These are phyloP conservation scores for Boletus sensibilis DNA, from an alignment of 768 basidiomycete species.

Conservation along the genomic window DNA sequence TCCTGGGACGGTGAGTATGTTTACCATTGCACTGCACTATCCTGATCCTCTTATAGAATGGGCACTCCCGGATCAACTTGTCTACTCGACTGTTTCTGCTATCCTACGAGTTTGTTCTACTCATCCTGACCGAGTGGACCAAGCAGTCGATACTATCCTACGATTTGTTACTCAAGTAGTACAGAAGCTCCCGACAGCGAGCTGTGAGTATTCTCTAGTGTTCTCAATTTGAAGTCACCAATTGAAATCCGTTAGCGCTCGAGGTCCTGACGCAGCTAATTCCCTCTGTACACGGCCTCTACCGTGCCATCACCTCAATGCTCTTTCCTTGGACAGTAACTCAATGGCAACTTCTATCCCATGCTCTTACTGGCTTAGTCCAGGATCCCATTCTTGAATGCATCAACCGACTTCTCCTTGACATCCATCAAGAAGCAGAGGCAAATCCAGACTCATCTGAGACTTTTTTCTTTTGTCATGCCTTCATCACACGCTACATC, in stretches of 20 bases:
- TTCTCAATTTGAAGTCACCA: not conserved
- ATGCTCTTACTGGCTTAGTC: slow-evolving; percentile 58
- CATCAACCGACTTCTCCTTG: slow-evolving; percentile 66
- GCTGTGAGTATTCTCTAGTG: slow-evolving; percentile 43
- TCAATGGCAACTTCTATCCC: slow-evolving; percentile 62
- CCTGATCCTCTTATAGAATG: slow-evolving; percentile 55
- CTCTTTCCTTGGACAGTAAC: slow-evolving; percentile 68
- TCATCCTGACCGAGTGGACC: slow-evolving; percentile 48
- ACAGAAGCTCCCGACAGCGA: slow-evolving; percentile 49
- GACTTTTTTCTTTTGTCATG: slow-evolving; percentile 58
- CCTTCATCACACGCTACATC: slow-evolving; percentile 74
- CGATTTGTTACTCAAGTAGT: slow-evolving; percentile 59
- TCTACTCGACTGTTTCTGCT: slow-evolving; percentile 75
- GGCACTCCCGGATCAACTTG: slow-evolving; percentile 83
- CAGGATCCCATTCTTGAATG: slow-evolving; percentile 65
- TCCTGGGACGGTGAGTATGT: slow-evolving; percentile 70
- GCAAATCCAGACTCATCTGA: slow-evolving; percentile 31
- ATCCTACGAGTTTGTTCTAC: slow-evolving; percentile 62
- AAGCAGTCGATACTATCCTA: slow-evolving; percentile 58
- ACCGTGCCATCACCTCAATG: slow-evolving; percentile 80
- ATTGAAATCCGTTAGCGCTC: slow-evolving; percentile 45
- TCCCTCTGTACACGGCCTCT: slow-evolving; percentile 83
- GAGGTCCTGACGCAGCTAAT: slow-evolving; percentile 71
- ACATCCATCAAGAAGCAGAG: slow-evolving; percentile 56
- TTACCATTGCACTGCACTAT: not conserved